These are phyloP conservation scores for Tagetes erecta DNA, from an alignment of 129 eudicot genomes.

Conservation along the genomic window DNA sequence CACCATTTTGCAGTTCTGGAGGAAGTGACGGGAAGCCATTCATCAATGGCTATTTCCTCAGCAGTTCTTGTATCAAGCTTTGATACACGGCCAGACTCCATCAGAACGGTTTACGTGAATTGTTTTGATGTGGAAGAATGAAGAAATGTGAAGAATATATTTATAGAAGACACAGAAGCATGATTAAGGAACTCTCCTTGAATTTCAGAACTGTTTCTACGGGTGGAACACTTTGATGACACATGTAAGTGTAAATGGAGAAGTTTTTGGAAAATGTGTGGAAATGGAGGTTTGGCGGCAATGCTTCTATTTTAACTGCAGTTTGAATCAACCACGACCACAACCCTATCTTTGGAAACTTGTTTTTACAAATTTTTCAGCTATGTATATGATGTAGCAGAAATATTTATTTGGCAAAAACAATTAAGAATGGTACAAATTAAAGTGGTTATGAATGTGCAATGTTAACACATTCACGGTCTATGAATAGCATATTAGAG, in stretches of 20 bases:
- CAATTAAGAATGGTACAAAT: too few relatives aligned
- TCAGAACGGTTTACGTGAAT: background rate
- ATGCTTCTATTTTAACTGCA: constrained; percentile 33
- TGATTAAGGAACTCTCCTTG: constrained; percentile 24
- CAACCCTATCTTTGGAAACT: background rate
- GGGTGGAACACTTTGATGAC: constrained; percentile 14
- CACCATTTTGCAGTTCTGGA: constrained; percentile 69
- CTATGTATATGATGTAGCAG: too few relatives aligned
- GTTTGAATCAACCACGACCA: constrained; percentile 25
- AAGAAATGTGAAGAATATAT: background rate
- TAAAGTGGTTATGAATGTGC: too few relatives aligned
- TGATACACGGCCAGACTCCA: constrained; percentile 20
- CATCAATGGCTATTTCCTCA: constrained; percentile 57
- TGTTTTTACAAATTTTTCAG: background rate
- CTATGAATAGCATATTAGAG: too few relatives aligned
- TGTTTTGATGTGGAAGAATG: constrained; percentile 1
- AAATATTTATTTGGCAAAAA: too few relatives aligned
- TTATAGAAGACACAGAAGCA: constrained; percentile 17
- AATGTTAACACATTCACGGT: too few relatives aligned
- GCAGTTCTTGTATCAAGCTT: constrained; percentile 29
- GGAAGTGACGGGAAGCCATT: constrained; percentile 73
- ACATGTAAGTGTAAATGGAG: background rate
- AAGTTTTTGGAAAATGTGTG: constrained; percentile 9
- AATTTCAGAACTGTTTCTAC: constrained; percentile 16
- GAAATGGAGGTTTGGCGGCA: constrained; percentile 29